These are phyloP conservation scores for Cutaneotrichosporon mucoides DNA, from an alignment of 1,284 basidiomycete species.

Conservation along the genomic window DNA sequence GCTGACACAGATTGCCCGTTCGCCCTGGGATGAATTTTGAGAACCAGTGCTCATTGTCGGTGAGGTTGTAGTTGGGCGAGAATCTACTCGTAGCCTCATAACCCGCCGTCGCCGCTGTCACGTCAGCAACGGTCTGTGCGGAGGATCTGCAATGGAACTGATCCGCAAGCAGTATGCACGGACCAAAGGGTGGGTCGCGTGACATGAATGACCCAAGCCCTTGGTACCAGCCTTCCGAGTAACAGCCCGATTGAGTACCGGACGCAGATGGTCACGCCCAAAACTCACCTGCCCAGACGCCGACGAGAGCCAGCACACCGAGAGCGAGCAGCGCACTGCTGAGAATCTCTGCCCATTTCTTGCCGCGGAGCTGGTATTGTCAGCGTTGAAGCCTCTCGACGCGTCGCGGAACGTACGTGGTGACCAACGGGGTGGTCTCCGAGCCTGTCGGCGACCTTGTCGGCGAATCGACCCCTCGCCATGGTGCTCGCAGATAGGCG, in stretches of 20 bases:
- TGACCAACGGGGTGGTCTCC: constrained; percentile 16
- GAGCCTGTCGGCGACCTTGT: constrained; percentile 16
- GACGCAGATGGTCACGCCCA: background rate
- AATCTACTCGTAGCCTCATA: constrained; percentile 14
- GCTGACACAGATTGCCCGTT: constrained; percentile 15
- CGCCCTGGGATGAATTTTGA: constrained; percentile 19
- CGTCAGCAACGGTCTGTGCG: background rate
- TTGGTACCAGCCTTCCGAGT: background rate
- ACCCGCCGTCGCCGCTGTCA: constrained; percentile 17
- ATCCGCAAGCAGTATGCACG: background rate
- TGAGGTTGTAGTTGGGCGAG: constrained; percentile 22
- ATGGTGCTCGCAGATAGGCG: background rate
- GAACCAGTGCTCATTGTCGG: constrained; percentile 24
- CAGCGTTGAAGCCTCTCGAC: background rate
- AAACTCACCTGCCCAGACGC: constrained; percentile 19
- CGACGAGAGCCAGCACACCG: constrained; percentile 15
- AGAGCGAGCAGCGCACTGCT: constrained; percentile 12
- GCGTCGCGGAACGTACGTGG: constrained; percentile 7
- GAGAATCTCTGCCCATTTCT: constrained; percentile 12
- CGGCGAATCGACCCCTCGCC: constrained; percentile 6
- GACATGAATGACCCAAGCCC: background rate
- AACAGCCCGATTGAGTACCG: background rate
- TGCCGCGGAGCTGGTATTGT: constrained; percentile 12
- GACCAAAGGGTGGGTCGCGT: background rate
- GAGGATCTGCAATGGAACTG: no score